A percentile compares a stretch with the other conserved stretches of the same genome.
Conservation (phyloP, 495 filamentous ascomycete genomes). For the Tuber melanosporum region DNA sequence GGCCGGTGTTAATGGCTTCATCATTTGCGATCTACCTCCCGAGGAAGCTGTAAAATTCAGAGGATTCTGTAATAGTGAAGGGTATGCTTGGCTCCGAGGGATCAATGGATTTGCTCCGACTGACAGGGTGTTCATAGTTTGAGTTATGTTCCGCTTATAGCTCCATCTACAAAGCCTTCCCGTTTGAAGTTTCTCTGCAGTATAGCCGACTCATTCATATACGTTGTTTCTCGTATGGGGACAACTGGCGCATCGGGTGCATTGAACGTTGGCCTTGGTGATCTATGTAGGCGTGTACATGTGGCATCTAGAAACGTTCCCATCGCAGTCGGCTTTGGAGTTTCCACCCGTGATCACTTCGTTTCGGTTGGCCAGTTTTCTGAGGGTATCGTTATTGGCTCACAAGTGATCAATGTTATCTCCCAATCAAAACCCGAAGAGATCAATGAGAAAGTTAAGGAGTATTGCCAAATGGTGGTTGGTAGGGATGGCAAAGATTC, state of each 20-base stretch:
- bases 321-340: constrained; percentile 87
- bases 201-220: constrained; percentile 98
- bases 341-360: constrained; percentile 93
- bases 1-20: constrained; percentile 91
- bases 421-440: constrained; percentile 63
- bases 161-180: constrained; percentile 81
- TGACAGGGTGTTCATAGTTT: constrained; percentile 49
- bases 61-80: constrained; percentile 66
- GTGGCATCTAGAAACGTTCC: constrained; percentile 84
- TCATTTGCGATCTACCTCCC: constrained; percentile 91
- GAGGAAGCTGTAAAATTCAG: constrained; percentile 94
- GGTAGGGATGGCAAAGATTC: constrained; percentile 53
- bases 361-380: constrained; percentile 71
- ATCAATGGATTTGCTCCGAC: not conserved
- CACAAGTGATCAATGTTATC: constrained; percentile 78
- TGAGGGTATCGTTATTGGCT: constrained; percentile 96
- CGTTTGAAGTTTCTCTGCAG: constrained; percentile 93
- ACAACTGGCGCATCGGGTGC: constrained; percentile 85
- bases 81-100: constrained; percentile 47
- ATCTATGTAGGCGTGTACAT: constrained; percentile 78
- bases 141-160: constrained; percentile 92
- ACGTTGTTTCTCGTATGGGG: constrained; percentile 96
- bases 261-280: constrained; percentile 70
- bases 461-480: constrained; percentile 76
- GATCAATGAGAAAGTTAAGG: constrained; percentile 66